These are phyloP conservation scores for Cordyceps cateniannulata DNA, from an alignment of 2,329 filamentous ascomycete genomes.

Conservation along the genomic window DNA sequence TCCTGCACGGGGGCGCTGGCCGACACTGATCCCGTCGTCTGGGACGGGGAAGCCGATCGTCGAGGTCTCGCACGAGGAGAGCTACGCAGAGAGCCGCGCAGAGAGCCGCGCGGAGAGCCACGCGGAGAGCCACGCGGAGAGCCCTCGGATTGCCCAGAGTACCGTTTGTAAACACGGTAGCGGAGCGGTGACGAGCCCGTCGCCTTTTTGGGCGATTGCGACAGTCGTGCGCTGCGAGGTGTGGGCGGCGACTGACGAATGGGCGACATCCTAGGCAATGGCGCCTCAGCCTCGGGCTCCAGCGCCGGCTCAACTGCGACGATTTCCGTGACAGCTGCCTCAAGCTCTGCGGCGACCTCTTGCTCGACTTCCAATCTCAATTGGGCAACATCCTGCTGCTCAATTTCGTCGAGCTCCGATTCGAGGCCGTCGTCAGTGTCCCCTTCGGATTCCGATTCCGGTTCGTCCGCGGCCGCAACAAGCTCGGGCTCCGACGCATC, in stretches of 20 bases:
- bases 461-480: neutral
- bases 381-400: neutral
- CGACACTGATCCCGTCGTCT: neutral
- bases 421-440: neutral
- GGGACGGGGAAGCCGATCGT: slow-evolving; percentile 3
- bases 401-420: neutral
- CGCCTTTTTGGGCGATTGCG: slow-evolving; percentile 5
- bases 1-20: neutral
- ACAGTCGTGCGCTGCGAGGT: neutral
- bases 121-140: no score
- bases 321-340: neutral
- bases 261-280: slow-evolving; percentile 16
- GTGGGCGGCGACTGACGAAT: slow-evolving; percentile 16
- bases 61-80: neutral
- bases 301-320: neutral
- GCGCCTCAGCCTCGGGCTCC: slow-evolving; percentile 1
- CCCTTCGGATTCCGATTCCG: neutral
- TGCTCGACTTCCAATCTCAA: neutral
- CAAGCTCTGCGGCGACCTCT: neutral
- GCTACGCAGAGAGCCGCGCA: no score
- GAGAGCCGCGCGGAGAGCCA: no score
- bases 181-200: slow-evolving; percentile 23
- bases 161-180: slow-evolving; percentile 25
- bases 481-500: neutral
- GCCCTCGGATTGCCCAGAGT: neutral